Conservation (phyloP, 164 flowering plant species). For the Umbilicus rupestris region DNA sequence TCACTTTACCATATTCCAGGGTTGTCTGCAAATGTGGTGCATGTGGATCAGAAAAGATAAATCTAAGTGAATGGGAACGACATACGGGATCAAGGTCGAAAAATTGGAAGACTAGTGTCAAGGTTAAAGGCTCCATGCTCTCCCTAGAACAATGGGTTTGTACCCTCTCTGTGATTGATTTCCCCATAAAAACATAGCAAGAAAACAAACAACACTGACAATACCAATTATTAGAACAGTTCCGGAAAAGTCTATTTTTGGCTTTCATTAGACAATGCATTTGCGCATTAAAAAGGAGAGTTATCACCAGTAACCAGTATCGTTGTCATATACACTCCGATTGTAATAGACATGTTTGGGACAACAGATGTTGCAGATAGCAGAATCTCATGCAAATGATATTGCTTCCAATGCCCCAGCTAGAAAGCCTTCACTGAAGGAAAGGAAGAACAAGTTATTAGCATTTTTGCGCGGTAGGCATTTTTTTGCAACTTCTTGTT, state of each 20-base stretch:
- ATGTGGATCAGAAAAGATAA: constrained; percentile 69
- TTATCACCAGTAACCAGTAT: background rate
- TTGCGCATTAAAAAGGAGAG: no score
- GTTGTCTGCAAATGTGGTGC: constrained; percentile 83
- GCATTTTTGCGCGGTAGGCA: constrained; percentile 60
- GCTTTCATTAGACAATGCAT: background rate
- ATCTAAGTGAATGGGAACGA: constrained; percentile 85
- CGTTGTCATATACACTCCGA: background rate
- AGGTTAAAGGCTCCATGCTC: constrained; percentile 74
- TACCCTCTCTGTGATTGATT: constrained; percentile 9
- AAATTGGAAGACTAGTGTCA: constrained; percentile 79
- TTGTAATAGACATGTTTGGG: background rate
- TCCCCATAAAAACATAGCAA: background rate
- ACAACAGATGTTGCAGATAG: constrained; percentile 69
- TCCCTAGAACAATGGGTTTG: constrained; percentile 92
- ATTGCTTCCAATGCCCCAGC: constrained; percentile 37
- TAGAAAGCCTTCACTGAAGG: constrained; percentile 56
- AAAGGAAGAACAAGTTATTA: constrained; percentile 65
- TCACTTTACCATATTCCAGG: constrained; percentile 29
- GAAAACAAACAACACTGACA: background rate
- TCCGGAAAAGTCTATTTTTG: background rate
- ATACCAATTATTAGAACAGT: background rate
- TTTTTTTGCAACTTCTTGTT: background rate
- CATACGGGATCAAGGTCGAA: constrained; percentile 82
- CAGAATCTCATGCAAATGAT: constrained; percentile 51